phyloP scores from a whole-genome alignment of 331 rosid genomes.

The Quercus lobata region DNA sequence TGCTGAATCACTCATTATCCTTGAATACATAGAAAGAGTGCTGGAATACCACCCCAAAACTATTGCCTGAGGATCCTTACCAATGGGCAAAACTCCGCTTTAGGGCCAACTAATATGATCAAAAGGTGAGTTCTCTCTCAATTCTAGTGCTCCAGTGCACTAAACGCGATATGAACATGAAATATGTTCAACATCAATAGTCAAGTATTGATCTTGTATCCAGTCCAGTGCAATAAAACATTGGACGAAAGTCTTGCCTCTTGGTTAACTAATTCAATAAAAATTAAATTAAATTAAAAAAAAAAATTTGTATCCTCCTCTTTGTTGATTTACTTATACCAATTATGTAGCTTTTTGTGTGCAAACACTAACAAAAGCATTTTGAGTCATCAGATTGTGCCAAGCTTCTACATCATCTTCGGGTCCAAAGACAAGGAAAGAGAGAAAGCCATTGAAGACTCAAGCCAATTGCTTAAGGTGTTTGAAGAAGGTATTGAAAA shows the following conservation, averaged over 20 bases:
- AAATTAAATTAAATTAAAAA: too few relatives aligned
- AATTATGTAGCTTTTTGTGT: too few relatives aligned
- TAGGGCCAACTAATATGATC: conserved; percentile 32
- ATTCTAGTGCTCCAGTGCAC: too few relatives aligned
- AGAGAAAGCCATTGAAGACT: conserved; percentile 19
- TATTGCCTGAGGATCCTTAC: conserved; percentile 35
- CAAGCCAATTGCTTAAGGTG: conserved; percentile 5
- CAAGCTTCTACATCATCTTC: neutral
- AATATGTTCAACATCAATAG: too few relatives aligned
- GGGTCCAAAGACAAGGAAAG: conserved; percentile 23
- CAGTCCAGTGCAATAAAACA: too few relatives aligned
- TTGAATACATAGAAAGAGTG: conserved; percentile 42
- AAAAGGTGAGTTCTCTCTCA: conserved; percentile 7
- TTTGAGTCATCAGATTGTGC: conserved; percentile 5
- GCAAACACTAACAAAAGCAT: neutral
- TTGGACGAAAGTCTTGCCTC: too few relatives aligned
- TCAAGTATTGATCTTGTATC: too few relatives aligned
- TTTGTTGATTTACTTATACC: too few relatives aligned
- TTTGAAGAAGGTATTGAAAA: conserved; percentile 40
- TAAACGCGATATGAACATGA: too few relatives aligned
- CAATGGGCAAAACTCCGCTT: conserved; percentile 34
- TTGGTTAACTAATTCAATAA: too few relatives aligned
- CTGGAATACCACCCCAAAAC: conserved; percentile 31
- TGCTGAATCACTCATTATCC: conserved; percentile 30
- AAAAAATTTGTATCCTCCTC: too few relatives aligned